A percentile compares a stretch with the other conserved stretches of the same genome.
phyloP scores from a whole-genome alignment of 192 early-diverging fungal species.

The Lobosporangium transversale region DNA sequence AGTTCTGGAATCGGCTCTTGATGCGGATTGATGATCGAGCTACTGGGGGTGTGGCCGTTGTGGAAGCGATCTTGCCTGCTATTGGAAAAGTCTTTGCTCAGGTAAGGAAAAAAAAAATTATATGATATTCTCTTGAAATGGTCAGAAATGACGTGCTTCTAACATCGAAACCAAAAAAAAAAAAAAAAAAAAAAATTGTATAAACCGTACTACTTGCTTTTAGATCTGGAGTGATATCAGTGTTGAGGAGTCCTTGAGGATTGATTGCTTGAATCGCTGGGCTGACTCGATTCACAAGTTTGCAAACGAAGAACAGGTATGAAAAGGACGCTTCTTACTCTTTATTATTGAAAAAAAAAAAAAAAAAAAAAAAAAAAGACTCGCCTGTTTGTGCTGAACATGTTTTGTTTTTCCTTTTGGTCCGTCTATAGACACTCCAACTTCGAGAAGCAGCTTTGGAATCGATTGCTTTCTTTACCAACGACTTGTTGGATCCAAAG shows the following conservation, averaged over 20 bases:
- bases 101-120: too few species aligned
- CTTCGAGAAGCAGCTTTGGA: conserved; percentile 63
- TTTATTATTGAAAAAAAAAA: too few species aligned
- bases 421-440: conserved; percentile 66
- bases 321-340: conserved; percentile 10
- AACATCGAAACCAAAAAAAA: too few species aligned
- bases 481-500: conserved; percentile 51
- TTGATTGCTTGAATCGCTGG: conserved; percentile 55
- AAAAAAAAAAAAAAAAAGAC: too few species aligned
- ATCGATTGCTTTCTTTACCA: conserved; percentile 52
- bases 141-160: too few species aligned
- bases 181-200: too few species aligned
- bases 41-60: conserved; percentile 59
- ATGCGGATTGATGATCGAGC: conserved; percentile 49
- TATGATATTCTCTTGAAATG: too few species aligned
- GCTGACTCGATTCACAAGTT: conserved; percentile 51
- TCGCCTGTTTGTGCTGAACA: too few species aligned
- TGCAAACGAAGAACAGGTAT: conserved; percentile 58
- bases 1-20: conserved; percentile 55
- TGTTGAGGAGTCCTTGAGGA: conserved; percentile 17
- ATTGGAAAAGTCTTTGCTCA: conserved; percentile 61
- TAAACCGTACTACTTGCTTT: too few species aligned
- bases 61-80: conserved; percentile 67
- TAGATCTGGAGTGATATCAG: conserved; percentile 44
- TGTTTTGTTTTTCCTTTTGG: too few species aligned